Conservation (phyloP, 805 yeast species). For the Starmerella floricola region DNA sequence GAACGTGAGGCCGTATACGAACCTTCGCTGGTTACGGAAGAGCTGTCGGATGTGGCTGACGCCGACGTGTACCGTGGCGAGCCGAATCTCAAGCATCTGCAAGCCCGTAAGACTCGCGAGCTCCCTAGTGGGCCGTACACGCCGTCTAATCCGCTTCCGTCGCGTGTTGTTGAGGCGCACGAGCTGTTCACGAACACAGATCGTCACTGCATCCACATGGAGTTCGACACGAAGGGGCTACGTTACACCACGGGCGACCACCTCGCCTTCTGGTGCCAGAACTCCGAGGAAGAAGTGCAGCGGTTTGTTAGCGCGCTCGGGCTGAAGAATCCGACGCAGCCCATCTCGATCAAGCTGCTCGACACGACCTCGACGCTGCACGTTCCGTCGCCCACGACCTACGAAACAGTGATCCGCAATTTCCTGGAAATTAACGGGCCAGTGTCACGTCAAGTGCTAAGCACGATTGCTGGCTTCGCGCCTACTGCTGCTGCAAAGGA, state of each 20-base stretch:
- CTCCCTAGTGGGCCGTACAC: slow-evolving; percentile 45
- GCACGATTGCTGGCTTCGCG: slow-evolving; percentile 66
- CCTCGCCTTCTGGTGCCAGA: slow-evolving; percentile 88
- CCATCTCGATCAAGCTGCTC: slow-evolving; percentile 52
- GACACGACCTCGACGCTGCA: slow-evolving; percentile 42
- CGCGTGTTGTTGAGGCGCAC: slow-evolving; percentile 46
- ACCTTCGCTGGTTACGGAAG: slow-evolving; percentile 41
- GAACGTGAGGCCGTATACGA: slow-evolving; percentile 74
- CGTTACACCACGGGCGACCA: slow-evolving; percentile 93
- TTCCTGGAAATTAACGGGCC: slow-evolving; percentile 87
- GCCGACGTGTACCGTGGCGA: slow-evolving; percentile 65
- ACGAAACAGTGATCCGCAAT: slow-evolving; percentile 72
- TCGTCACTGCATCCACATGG: slow-evolving; percentile 82
- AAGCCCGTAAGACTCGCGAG: slow-evolving; percentile 34
- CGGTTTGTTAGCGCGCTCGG: slow-evolving; percentile 54
- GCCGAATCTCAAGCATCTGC: slow-evolving; percentile 50
- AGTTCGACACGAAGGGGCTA: slow-evolving; percentile 66
- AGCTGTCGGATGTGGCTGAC: slow-evolving; percentile 27
- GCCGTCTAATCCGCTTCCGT: slow-evolving; percentile 69
- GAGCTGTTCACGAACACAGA: slow-evolving; percentile 55
- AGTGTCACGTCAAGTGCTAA: slow-evolving; percentile 76
- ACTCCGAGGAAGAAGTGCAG: slow-evolving; percentile 62
- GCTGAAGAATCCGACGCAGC: slow-evolving; percentile 42
- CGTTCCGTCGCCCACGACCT: slow-evolving; percentile 57
- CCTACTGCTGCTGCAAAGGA: slow-evolving; percentile 50